These are phyloP conservation scores for Kwoniella newhampshirensis DNA, from an alignment of 768 basidiomycete genomes.

Conservation along the genomic window DNA sequence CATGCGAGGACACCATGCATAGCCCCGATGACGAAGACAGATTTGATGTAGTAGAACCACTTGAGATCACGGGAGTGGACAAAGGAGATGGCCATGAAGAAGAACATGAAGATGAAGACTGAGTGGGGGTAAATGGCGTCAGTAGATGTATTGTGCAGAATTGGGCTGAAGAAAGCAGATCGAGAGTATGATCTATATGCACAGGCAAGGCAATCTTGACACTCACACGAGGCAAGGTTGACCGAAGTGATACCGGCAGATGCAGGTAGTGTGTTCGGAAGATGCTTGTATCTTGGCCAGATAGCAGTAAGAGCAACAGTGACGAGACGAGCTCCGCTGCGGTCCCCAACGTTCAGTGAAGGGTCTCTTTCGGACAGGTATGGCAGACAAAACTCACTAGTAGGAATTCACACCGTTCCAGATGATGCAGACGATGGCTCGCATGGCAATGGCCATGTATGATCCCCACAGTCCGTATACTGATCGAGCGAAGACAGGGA, in stretches of 20 bases:
- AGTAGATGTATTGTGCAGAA: no score
- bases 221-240: conserved; percentile 32
- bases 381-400: conserved; percentile 14
- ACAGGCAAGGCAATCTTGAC: no score
- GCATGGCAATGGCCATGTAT: conserved; percentile 67
- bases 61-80: conserved; percentile 29
- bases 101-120: conserved; percentile 79
- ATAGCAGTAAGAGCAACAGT: conserved; percentile 23
- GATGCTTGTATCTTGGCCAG: conserved; percentile 16
- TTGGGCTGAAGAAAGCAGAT: not conserved
- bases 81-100: conserved; percentile 70
- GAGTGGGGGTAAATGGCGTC: conserved; percentile 48
- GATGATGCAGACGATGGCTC: conserved; percentile 35
- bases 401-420: conserved; percentile 31
- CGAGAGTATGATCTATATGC: not conserved
- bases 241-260: conserved; percentile 23
- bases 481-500: conserved; percentile 56
- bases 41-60: conserved; percentile 70
- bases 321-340: conserved; percentile 20
- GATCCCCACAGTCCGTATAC: conserved; percentile 75
- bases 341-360: no score
- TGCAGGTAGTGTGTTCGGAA: conserved; percentile 18
- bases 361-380: not conserved
- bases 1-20: conserved; percentile 57
- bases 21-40: conserved; percentile 57